Base-by-base conservation (phyloP, 768 basidiomycete species). In the Royoungia palumana region DNA sequence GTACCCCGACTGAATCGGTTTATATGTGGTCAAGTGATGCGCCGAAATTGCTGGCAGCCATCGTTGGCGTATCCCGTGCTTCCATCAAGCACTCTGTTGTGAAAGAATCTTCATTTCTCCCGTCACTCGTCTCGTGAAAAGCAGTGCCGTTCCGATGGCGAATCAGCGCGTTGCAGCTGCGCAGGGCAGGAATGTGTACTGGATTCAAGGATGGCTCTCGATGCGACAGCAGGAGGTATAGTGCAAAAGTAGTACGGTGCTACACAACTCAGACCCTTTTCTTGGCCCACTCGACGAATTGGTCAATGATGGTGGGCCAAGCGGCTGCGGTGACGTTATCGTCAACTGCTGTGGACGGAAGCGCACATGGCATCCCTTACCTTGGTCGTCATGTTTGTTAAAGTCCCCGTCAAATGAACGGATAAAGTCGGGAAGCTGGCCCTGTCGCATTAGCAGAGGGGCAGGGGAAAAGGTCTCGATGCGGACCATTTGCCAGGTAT, bases 281-380 rank as follows among this genome's bases (percentile, higher is more conserved):
- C 61, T 75, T 81, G 35, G 81, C 85, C 59, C 75, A 85, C 46
- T 77, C 81, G 14, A 89, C 88, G 58, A 90, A 92, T 44, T 89
- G 87, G 58, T 94, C 90, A 53, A 93, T 87, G 20, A 84, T 78
- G 32, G 89, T 90, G 5, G 90, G 90, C 90, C 90, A 93, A 2
- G 91, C 86, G 40, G 79, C 90, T 89, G 60, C 35, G 30, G 54
- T 35, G 51, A 53, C 47, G 47, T 35, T 41, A 57, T 12, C 10
- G 43, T 54, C 17, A 49, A 17, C 40, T 11, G 38, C 13, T 6
- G 40, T 27, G 36, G 36, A 50, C 43, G 36, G 19, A 36, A 24
- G 21, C 17, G 19, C 37, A 38, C 60, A 72, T 32, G 46, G 35
- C 32, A 42, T 37, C n/a, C n/a, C n/a, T n/a, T 52, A 88, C 89